Conservation (phyloP, 495 filamentous ascomycete genomes). For the Cercophora sp. region DNA sequence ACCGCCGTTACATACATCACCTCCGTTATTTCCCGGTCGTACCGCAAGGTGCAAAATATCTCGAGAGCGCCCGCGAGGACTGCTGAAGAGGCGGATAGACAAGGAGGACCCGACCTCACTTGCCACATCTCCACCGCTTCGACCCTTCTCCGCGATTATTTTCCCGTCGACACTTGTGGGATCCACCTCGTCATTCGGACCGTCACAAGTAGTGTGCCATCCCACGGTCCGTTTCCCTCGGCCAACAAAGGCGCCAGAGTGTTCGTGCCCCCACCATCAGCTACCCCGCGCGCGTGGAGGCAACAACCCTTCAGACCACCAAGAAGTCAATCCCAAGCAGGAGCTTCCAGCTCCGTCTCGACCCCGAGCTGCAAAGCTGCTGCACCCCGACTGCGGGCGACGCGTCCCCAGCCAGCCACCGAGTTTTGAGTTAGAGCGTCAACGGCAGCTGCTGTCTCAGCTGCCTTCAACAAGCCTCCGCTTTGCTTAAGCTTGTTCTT, state of each 20-base stretch:
- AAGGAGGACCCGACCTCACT: background rate
- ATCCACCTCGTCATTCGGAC: slow-evolving; percentile 4
- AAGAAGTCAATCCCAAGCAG: slow-evolving; percentile 8
- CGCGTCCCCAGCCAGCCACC: slow-evolving; percentile 10
- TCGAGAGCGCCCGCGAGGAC: too few species aligned
- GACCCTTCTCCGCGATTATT: background rate
- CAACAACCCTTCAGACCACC: slow-evolving; percentile 7
- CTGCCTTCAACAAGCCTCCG: background rate
- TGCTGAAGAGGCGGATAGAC: background rate
- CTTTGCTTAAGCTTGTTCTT: background rate
- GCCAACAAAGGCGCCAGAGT: background rate
- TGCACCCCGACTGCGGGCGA: too few species aligned
- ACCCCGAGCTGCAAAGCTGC: slow-evolving; percentile 9
- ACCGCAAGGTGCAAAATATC: background rate
- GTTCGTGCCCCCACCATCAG: slow-evolving; percentile 6
- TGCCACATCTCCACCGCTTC: background rate
- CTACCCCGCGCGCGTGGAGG: slow-evolving; percentile 10
- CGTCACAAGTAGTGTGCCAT: slow-evolving; percentile 4
- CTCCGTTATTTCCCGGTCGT: slow-evolving; percentile 5
- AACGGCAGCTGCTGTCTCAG: slow-evolving; percentile 8
- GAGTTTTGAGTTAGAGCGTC: slow-evolving; percentile 11
- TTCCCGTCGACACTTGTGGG: background rate
- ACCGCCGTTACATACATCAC: background rate
- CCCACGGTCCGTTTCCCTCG: slow-evolving; percentile 9
- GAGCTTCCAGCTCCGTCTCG: too few species aligned